Base-by-base conservation (phyloP, 495 filamentous ascomycete genomes). In the Lophiotrema nucula region DNA sequence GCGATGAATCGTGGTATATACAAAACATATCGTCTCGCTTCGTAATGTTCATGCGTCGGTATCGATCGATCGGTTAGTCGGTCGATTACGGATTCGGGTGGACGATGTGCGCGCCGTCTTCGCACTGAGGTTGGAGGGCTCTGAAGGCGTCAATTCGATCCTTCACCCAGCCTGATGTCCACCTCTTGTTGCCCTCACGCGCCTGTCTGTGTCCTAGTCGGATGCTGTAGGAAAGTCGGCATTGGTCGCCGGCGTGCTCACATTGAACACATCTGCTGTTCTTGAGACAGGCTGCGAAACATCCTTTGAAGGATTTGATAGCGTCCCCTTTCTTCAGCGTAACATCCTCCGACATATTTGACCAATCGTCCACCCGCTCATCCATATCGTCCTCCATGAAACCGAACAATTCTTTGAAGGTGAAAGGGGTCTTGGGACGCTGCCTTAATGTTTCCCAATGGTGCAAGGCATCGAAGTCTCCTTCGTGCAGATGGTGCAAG, bases 341-440 rank as follows among this genome's bases (percentile, higher is more conserved):
- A 27, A 51, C 41, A 23, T 60, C 62, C 21, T 65, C 62, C 5
- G 62, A 65, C 62, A 65, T 28, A 28, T 65, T 65, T 6, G 62
- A 28, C 62, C 62, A 65, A 28, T 65, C 54, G 25, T 51, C 44
- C 11, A 25, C 28, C 24, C 47, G 49, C 6, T 25, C n/a, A 5
- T 15, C 18, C 4, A 65, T 15, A 1, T 13, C 19, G n/a, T 44
- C 28, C 39, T 65, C 62, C 8, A 65, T 65, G 19, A 38, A 50
- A 3, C 19, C 15, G 33, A 60, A 65, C 5, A 65, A 52, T 25
- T 65, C 62, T 43, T 59, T 56, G 28, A 60, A 65, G 2, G 49
- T 58, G 0, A 65, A 47, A 11, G 62, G 62, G n/a, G 19, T 60
- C 38, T 16, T 23, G 24, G 51, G 56, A 28, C 39, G 23, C 24